Conservation (phyloP, 2,329 filamentous ascomycete species). For the Phaeosphaeriaceae sp. region DNA sequence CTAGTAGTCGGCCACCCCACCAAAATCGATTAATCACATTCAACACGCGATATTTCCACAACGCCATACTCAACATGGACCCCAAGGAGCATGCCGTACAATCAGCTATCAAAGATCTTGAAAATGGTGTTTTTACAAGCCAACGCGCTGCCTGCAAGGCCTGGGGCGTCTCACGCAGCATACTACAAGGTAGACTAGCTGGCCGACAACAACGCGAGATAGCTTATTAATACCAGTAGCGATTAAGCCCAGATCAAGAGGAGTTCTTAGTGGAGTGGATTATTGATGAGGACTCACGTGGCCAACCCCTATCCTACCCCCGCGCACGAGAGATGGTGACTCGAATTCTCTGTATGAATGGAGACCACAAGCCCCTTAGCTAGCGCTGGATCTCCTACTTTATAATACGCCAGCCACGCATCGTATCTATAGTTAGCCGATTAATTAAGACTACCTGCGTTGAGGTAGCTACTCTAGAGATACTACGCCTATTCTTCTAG, state of each 20-base stretch:
- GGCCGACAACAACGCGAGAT: constrained; percentile 3
- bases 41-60: neutral
- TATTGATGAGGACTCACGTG: constrained; percentile 19
- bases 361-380: constrained; percentile 10
- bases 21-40: neutral
- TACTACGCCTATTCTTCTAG: constrained; percentile 14
- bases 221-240: constrained; percentile 15
- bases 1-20: constrained; percentile 7
- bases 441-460: constrained; percentile 5
- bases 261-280: constrained; percentile 21
- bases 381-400: constrained; percentile 16
- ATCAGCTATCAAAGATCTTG: constrained; percentile 12
- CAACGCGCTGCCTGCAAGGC: constrained; percentile 2
- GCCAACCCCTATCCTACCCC: constrained; percentile 11
- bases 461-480: constrained; percentile 6
- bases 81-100: constrained; percentile 9
- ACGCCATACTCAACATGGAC: constrained; percentile 16
- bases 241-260: constrained; percentile 19
- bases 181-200: constrained; percentile 3
- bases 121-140: constrained; percentile 16
- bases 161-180: constrained; percentile 6
- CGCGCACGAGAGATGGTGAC: constrained; percentile 17
- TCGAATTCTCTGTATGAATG: constrained; percentile 14
- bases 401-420: constrained; percentile 10
- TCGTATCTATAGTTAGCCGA: constrained; percentile 12